Base-by-base conservation (phyloP, 2,329 filamentous ascomycete species). In the Lasiodiplodia theobromae region DNA sequence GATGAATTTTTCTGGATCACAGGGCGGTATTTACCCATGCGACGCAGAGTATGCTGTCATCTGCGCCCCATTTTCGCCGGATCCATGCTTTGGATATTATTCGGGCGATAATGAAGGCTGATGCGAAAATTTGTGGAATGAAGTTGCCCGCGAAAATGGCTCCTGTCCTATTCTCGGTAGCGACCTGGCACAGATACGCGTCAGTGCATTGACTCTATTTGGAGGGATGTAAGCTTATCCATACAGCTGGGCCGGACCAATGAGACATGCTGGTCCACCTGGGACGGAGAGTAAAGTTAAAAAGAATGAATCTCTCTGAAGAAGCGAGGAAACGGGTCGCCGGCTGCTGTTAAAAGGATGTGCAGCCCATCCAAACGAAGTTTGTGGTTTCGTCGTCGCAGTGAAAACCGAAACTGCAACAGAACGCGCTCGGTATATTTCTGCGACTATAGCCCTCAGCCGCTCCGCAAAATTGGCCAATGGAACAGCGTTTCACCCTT, bases 61-160 rank as follows among this genome's bases (percentile, higher is more conserved):
- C 58, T 3, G 25, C 10, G 3, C 58, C 58, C 58, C 58, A 63
- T 34, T 18, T 12, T 3, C 58, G 40, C 10, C 40, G 58, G 4
- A 63, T 49, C 23, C 47, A 51, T 12, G 25, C 40, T 21, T 63
- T 63, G 14, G 58, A 63, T 4, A 63, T 51, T 34, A 63, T 49
- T 16, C 58, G n/a, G 28, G 58, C 58, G 12, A 63, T 63, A 12
- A 63, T 23, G 40, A 63, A 49, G 23, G 18, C 28, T n/a, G 58
- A 49, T n/a, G 58, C 58, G 18, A 37, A 3, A 11, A 63, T 18
- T 14, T 63, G 58, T 21, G 58, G 58, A 25, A 63, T 51, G 47
- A 63, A 14, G 5, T 63, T 63, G 23, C 58, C 58, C 2, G 58
- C 40, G 25, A 63, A 18, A 37, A 63, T 58, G n/a, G 25, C 28